Evolutionary conservation across 163 green algal genomes (phyloP).

Genomic region (Trebouxia gelatinosa): DNA sequence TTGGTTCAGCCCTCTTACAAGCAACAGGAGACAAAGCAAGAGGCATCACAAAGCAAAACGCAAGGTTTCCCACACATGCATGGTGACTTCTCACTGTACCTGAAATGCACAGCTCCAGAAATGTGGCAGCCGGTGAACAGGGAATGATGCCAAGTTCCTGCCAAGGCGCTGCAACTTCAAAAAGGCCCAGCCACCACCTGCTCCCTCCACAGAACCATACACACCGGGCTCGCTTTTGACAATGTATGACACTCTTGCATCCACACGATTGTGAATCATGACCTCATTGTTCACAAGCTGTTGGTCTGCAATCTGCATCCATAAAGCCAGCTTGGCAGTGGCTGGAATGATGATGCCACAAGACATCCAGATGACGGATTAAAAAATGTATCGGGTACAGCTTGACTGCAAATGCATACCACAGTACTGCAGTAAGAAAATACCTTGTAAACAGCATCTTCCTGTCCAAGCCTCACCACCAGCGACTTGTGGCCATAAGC

Average conservation of each 20-base stretch:
- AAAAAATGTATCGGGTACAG: no score
- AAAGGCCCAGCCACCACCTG: neutral
- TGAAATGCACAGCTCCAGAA: neutral
- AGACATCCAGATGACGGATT: no score
- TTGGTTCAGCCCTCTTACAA: no score
- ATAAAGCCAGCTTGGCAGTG: neutral
- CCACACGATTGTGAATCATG: neutral
- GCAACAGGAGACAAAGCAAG: neutral
- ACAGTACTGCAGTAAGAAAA: neutral
- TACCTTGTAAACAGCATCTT: constrained; percentile 7
- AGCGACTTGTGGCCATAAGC: neutral
- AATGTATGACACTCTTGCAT: neutral
- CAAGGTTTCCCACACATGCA: no score
- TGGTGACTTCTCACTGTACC: no score
- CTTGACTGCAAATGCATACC: neutral
- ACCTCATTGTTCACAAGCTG: neutral
- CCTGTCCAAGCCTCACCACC: neutral
- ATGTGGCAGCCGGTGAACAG: neutral
- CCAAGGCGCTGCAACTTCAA: neutral
- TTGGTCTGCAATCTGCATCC: neutral
- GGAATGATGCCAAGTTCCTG: neutral
- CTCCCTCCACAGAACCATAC: neutral
- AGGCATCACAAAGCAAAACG: neutral
- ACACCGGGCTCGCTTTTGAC: neutral
- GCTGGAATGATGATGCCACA: no score